Base-by-base conservation (phyloP, 2,329 filamentous ascomycete species). In the Westerdykella aurantiaca region DNA sequence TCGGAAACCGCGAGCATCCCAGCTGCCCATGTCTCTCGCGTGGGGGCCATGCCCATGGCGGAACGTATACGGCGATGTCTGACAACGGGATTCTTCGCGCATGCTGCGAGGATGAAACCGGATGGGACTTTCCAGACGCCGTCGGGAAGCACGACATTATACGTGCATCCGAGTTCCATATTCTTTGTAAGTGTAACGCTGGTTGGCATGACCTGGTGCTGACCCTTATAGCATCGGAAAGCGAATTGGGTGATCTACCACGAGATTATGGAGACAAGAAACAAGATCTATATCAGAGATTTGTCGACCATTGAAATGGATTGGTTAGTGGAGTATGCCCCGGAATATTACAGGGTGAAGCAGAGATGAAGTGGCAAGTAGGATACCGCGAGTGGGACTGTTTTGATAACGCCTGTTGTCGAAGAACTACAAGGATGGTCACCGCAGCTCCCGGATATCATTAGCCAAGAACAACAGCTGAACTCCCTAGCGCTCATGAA, bases 241-340 rank as follows among this genome's bases (percentile, higher is more conserved):
- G 88, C 88, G 10, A 89, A 96, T 51, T 97, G 91, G 89, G 89
- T 97, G 9, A 79, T 98, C 29, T 98, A 96, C 61, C 86, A 94
- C 57, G 91, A 96, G 69, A 81, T 95, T 31, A 81, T 95, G 75
- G 88, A 97, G 71, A 94, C 87, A 4, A 81, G 85, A 9, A 81
- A 80, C 51, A 97, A 97, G 74, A 89, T 80, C 0, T 97, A 85
- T 63, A 94, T 98, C 56, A 77, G 88, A 43, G 91, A 97, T 67
- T 73, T 97, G 46, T 93, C 84, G n/a, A 93, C 88, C 71, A 86
- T 97, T 57, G 87, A 96, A 64, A 95, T 88, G 75, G 75, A 72
- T n/a, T 98, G 91, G 87, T 74, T 98, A 55, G 64, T 90, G 38
- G 88, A 97, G 66, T 94, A 91, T 72, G 89, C 88, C 12, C 82